phyloP scores from a whole-genome alignment of 192 early-diverging fungal species.

The Coemansia umbellata region DNA sequence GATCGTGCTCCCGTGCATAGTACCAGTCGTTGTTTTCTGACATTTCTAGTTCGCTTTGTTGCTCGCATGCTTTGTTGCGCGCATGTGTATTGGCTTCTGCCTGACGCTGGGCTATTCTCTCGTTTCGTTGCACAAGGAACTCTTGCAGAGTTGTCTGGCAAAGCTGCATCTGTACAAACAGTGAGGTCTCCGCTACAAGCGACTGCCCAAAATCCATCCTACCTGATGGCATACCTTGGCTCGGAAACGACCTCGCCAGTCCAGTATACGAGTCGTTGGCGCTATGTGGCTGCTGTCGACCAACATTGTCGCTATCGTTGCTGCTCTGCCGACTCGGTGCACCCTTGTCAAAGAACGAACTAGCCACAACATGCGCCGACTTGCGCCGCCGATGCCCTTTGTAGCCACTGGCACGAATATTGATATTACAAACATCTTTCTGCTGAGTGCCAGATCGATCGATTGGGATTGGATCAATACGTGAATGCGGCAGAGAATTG shows the following conservation, averaged over 20 bases:
- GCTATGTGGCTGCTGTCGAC: no score
- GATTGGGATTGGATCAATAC: no score
- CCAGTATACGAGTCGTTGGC: slow-evolving; percentile 3
- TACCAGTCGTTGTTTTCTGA: slow-evolving; percentile 13
- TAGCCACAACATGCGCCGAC: slow-evolving; percentile 3
- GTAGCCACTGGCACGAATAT: neutral
- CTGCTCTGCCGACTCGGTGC: no score
- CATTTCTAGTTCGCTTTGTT: neutral
- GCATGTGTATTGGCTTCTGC: neutral
- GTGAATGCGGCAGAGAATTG: no score
- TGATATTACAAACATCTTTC: neutral
- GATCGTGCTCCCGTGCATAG: slow-evolving; percentile 11
- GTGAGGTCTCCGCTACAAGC: slow-evolving; percentile 39
- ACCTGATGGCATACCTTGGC: slow-evolving; percentile 19
- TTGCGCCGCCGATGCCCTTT: slow-evolving; percentile 17
- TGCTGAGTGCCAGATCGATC: no score
- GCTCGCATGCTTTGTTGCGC: neutral
- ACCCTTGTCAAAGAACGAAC: neutral
- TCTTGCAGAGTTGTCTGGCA: slow-evolving; percentile 73
- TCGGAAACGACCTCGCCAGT: slow-evolving; percentile 25
- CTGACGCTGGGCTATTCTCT: slow-evolving; percentile 48
- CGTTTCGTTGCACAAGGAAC: slow-evolving; percentile 59
- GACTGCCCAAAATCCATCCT: slow-evolving; percentile 6
- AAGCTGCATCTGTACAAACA: slow-evolving; percentile 92
- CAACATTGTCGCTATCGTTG: no score